Conservation (phyloP, 2,329 filamentous ascomycete genomes). For the Lithohypha guttulata region DNA sequence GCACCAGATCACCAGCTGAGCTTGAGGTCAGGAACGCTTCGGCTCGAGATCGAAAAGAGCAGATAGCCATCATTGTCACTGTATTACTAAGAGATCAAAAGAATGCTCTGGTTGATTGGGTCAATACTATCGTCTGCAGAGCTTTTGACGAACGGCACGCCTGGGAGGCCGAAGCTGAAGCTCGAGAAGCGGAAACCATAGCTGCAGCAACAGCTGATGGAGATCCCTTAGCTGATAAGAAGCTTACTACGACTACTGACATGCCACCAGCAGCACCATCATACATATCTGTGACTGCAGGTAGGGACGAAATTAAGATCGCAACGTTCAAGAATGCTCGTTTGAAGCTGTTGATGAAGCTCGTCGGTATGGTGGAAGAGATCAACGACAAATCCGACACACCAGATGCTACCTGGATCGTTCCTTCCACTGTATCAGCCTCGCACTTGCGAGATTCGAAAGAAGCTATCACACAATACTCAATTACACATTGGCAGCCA, state of each 20-base stretch:
- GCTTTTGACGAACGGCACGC: conserved; percentile 63
- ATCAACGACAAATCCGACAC: conserved; percentile 58
- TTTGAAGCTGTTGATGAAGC: conserved; percentile 70
- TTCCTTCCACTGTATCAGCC: conserved; percentile 56
- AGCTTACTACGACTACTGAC: too few relatives aligned
- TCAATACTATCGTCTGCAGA: conserved; percentile 58
- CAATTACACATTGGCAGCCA: conserved; percentile 67
- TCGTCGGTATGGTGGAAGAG: conserved; percentile 53
- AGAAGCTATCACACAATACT: conserved; percentile 64
- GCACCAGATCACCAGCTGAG: conserved; percentile 63
- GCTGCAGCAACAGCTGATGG: conserved; percentile 18
- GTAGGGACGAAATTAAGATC: conserved; percentile 27
- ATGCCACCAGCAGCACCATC: conserved; percentile 12
- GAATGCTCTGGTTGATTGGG: conserved; percentile 65
- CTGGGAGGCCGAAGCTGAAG: conserved; percentile 64
- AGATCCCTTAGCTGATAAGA: conserved; percentile 21
- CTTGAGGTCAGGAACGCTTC: conserved; percentile 68
- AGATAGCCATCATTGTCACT: conserved; percentile 70
- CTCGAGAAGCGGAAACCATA: conserved; percentile 24
- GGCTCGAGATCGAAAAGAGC: conserved; percentile 51
- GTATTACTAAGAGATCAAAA: conserved; percentile 72
- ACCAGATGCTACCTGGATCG: conserved; percentile 64
- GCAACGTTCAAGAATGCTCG: conserved; percentile 85
- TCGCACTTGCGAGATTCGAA: conserved; percentile 56
- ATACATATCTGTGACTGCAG: conserved; percentile 33